Conservation (phyloP, 2,329 filamentous ascomycete genomes). For the Endothia cerciana region DNA sequence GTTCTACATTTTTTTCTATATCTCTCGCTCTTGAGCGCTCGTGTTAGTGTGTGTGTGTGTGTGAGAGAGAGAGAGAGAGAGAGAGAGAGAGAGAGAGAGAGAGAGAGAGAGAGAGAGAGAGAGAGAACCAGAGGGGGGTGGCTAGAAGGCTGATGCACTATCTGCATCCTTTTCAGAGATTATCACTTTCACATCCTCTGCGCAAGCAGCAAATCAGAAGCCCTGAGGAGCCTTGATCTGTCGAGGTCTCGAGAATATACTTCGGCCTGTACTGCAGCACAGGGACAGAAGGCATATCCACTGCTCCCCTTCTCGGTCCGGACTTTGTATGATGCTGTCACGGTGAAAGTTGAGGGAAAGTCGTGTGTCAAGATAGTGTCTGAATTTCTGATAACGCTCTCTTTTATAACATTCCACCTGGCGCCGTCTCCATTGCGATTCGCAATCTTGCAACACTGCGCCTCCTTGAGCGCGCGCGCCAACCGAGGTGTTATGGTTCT, state of each 20-base stretch:
- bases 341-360: neutral
- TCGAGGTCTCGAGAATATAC: neutral
- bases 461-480: neutral
- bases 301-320: neutral
- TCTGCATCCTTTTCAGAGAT: too few relatives aligned
- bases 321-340: neutral
- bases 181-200: too few relatives aligned
- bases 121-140: too few relatives aligned
- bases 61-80: too few relatives aligned
- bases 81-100: too few relatives aligned
- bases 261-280: neutral
- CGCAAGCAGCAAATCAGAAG: neutral
- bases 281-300: neutral
- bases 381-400: slow-evolving; percentile 13
- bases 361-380: neutral
- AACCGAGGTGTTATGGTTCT: neutral
- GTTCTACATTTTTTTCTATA: too few relatives aligned
- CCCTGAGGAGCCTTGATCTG: neutral
- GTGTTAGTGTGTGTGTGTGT: too few relatives aligned
- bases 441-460: neutral
- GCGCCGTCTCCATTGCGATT: slow-evolving; percentile 4
- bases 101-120: too few relatives aligned
- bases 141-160: neutral
- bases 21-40: too few relatives aligned
- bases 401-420: slow-evolving; percentile 4